Conservation (phyloP, 1,284 basidiomycete genomes). For the Psilocybe mexicana region DNA sequence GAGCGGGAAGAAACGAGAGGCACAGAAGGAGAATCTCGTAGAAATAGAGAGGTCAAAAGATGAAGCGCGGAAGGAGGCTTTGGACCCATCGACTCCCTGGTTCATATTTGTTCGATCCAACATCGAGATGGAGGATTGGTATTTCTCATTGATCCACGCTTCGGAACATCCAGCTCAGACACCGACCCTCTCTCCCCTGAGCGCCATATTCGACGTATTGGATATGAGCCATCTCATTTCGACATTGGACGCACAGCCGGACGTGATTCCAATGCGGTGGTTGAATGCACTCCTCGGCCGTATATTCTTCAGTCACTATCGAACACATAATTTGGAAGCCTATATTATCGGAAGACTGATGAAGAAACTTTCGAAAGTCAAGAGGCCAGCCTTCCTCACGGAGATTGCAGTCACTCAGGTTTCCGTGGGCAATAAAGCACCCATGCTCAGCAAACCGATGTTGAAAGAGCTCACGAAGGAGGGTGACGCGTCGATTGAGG, state of each 20-base stretch:
- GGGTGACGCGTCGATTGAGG: conserved; percentile 89
- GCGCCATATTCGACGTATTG: conserved; percentile 66
- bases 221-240: conserved; percentile 88
- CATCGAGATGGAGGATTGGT: conserved; percentile 96
- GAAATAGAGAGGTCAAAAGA: conserved; percentile 50
- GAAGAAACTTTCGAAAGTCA: conserved; percentile 92
- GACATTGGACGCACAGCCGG: conserved; percentile 88
- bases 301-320: conserved; percentile 90
- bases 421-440: conserved; percentile 82
- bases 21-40: conserved; percentile 43
- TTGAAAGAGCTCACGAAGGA: conserved; percentile 93
- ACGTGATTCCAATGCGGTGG: conserved; percentile 96
- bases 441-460: conserved; percentile 93
- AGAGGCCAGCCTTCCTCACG: conserved; percentile 83
- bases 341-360: conserved; percentile 89
- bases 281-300: conserved; percentile 92
- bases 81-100: conserved; percentile 68
- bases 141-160: conserved; percentile 81
- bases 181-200: conserved; percentile 56
- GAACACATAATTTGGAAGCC: conserved; percentile 77
- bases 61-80: conserved; percentile 48
- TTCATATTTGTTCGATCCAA: conserved; percentile 87
- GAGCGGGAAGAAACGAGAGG: conserved; percentile 41
- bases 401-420: conserved; percentile 89
- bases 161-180: conserved; percentile 61